Evolutionary conservation across 2,329 filamentous ascomycete genomes (phyloP).

Genomic region (Ilyonectria sp.): DNA sequence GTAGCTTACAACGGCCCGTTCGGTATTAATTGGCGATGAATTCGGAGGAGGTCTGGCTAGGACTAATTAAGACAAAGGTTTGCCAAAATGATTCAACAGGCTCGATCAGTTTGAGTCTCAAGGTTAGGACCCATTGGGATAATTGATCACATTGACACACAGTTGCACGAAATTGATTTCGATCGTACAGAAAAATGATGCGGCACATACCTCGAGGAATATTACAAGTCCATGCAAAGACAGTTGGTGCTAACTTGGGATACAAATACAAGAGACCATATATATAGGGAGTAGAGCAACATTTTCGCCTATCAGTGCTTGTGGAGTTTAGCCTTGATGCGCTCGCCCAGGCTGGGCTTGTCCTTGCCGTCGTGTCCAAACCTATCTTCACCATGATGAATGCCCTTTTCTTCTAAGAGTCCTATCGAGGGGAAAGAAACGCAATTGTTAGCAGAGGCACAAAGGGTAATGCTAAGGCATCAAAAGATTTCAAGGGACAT

Average conservation of each 20-base stretch:
- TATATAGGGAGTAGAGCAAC: constrained; percentile 1
- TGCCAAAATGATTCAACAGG: too few relatives aligned
- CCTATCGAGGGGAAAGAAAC: constrained; percentile 37
- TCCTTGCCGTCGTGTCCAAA: constrained; percentile 49
- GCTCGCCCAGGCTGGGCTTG: constrained; percentile 71
- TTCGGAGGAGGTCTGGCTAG: too few relatives aligned
- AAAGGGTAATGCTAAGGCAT: not conserved
- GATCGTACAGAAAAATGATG: not conserved
- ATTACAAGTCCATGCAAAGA: constrained; percentile 10
- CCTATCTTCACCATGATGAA: constrained; percentile 38
- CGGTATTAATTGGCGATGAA: too few relatives aligned
- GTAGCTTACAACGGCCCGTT: too few relatives aligned
- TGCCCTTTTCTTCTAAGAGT: constrained; percentile 54
- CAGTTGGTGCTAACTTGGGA: constrained; percentile 3
- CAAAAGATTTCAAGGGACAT: not conserved
- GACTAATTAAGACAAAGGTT: too few relatives aligned
- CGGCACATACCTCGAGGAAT: constrained; percentile 4
- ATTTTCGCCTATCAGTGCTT: constrained; percentile 52
- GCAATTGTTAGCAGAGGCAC: constrained; percentile 13
- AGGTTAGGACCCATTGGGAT: too few relatives aligned
- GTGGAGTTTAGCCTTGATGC: constrained; percentile 80
- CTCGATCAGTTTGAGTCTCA: too few relatives aligned
- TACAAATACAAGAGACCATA: not conserved
- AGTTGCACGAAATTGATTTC: not conserved
- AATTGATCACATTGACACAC: too few relatives aligned